Conservation (phyloP, 2,329 filamentous ascomycete species). For the Teratosphaeria viscida region DNA sequence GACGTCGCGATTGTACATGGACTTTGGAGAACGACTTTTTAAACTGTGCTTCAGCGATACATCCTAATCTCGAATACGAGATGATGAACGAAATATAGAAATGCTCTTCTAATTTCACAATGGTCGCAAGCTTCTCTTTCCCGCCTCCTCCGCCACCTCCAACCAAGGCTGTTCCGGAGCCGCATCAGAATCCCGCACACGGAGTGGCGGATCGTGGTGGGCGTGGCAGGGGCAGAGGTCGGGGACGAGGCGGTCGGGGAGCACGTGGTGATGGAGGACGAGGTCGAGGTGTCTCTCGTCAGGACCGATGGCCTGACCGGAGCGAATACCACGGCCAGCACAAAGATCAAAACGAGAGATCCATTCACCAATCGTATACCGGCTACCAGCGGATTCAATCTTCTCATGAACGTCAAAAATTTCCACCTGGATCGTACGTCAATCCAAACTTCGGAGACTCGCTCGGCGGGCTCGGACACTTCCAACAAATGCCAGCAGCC, state of each 20-base stretch:
- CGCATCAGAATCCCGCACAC: neutral
- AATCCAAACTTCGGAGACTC: constrained; percentile 18
- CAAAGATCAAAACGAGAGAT: neutral
- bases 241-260: neutral
- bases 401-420: neutral
- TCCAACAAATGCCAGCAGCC: neutral
- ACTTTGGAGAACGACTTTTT: neutral
- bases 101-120: neutral
- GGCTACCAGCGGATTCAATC: neutral
- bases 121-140: constrained; percentile 29
- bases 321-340: neutral
- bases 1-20: neutral
- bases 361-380: neutral
- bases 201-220: neutral
- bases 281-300: constrained; percentile 9
- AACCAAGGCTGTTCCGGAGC: constrained; percentile 7
- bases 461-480: neutral
- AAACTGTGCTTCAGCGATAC: neutral
- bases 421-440: constrained; percentile 21
- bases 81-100: no score
- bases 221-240: constrained; percentile 21
- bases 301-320: neutral
- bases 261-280: neutral
- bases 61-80: no score
- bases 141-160: constrained; percentile 37